phyloP scores from a whole-genome alignment of 352 stramenopile species.

The Plasmopara halstedii region DNA sequence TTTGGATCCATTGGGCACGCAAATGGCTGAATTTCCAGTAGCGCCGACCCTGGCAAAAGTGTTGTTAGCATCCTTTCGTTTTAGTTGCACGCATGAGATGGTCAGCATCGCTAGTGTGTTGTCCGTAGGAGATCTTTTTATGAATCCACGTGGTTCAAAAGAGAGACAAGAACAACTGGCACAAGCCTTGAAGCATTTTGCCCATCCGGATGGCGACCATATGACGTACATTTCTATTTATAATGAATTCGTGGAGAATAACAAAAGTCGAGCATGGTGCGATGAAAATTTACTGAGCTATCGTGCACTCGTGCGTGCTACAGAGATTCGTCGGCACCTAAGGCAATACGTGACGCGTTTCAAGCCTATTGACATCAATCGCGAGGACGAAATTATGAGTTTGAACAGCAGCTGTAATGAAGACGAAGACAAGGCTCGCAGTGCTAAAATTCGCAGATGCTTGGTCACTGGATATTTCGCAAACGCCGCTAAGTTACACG shows the following conservation, averaged over 20 bases:
- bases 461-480: slow-evolving; percentile 87
- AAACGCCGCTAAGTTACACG: slow-evolving; percentile 95
- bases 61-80: slow-evolving; percentile 54
- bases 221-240: slow-evolving; percentile 64
- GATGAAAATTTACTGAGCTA: slow-evolving; percentile 61
- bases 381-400: slow-evolving; percentile 11
- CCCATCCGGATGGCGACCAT: slow-evolving; percentile 58
- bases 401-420: slow-evolving; percentile 6
- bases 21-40: slow-evolving; percentile 97
- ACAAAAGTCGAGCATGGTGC: slow-evolving; percentile 59
- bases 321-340: slow-evolving; percentile 60
- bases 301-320: slow-evolving; percentile 46
- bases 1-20: slow-evolving; percentile 78
- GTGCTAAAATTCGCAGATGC: slow-evolving; percentile 44
- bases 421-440: slow-evolving; percentile 18
- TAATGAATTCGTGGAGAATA: slow-evolving; percentile 64
- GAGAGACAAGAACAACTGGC: slow-evolving; percentile 62
- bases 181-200: slow-evolving; percentile 62
- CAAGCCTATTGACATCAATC: slow-evolving; percentile 6
- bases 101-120: slow-evolving; percentile 95
- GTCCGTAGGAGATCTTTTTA: slow-evolving; percentile 87
- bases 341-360: slow-evolving; percentile 64
- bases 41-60: slow-evolving; percentile 84
- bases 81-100: slow-evolving; percentile 88
- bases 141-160: slow-evolving; percentile 45